Evolutionary conservation across 805 yeast species (phyloP), one percentile per base, ranked within the genome.

Genomic region (Candida yuanshanica): DNA sequence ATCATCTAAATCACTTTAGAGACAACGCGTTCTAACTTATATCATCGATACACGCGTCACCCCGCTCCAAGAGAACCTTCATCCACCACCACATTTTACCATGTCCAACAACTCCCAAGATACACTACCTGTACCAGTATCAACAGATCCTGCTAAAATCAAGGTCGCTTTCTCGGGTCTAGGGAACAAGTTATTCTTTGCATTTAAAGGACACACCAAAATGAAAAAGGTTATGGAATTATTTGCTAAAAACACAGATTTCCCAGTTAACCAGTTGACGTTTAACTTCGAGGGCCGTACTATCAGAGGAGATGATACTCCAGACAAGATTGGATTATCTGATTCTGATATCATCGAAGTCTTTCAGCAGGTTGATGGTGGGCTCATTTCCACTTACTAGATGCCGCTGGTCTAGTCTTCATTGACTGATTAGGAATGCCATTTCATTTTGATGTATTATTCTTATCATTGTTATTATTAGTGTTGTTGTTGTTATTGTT

Each of bases 151-250:
- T n/a, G n/a, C 17, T 5, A 42, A 42, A 44, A 45, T 52, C 25
- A 49, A 44, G 18, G 36, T 49, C 8, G 49, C 46, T 12, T 37
- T 52, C n/a, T 23, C 41, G 14, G 56, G 56, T 3, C 13, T 42
- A 6, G 47, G 36, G 3, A 42, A 41, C 2, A 45, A 41, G 6
- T 38, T 52, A 17, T 50, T 33, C 34, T 52, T 50, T 21, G 44
- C 50, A 1, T 20, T 50, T 20, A 47, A 42, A 22, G 43, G 25
- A 22, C 36, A 33, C 2, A 40, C 50, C 13, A 50, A 44, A 31
- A 20, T 52, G 35, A 41, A 21, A 4, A 52, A 45, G 25, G 44
- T 50, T 5, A 47, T 46, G 46, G 36, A 36, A 5, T 17, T 40
- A 33, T 52, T 52, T 33, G 39, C 46, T 13, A 34, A 44, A 13